phyloP scores from a whole-genome alignment of 2,329 filamentous ascomycete species.

The Xylaria sp. region DNA sequence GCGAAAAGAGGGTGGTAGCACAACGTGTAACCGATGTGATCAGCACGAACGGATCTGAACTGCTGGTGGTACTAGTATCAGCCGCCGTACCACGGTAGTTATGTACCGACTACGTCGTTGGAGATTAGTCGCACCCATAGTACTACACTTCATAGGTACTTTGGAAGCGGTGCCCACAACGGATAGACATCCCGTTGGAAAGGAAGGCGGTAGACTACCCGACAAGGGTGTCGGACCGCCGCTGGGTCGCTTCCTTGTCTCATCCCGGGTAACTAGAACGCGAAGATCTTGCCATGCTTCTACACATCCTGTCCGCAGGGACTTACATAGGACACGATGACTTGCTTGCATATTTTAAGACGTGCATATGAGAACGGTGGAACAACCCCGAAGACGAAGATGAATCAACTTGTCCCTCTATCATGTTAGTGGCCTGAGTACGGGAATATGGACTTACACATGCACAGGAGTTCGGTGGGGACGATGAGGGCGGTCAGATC shows the following conservation, averaged over 20 bases:
- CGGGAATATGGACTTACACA: neutral
- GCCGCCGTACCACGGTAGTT: constrained; percentile 14
- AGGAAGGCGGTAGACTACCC: neutral
- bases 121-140: constrained; percentile 6
- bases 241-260: neutral
- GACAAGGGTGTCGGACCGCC: constrained; percentile 5
- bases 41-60: constrained; percentile 4
- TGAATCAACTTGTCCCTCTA: neutral
- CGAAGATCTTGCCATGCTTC: neutral
- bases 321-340: neutral
- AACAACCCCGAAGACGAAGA: neutral
- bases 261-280: neutral
- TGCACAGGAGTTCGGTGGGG: neutral
- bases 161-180: neutral
- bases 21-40: constrained; percentile 1
- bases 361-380: neutral
- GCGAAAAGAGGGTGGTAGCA: constrained; percentile 4
- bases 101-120: neutral
- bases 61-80: neutral
- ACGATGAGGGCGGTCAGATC: neutral
- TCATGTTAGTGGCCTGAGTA: neutral
- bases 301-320: neutral
- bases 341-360: neutral
- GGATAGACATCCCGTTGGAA: neutral
- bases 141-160: neutral